Evolutionary conservation across 2,329 filamentous ascomycete genomes (phyloP).

Genomic region (Talaromyces amestolkiae): DNA sequence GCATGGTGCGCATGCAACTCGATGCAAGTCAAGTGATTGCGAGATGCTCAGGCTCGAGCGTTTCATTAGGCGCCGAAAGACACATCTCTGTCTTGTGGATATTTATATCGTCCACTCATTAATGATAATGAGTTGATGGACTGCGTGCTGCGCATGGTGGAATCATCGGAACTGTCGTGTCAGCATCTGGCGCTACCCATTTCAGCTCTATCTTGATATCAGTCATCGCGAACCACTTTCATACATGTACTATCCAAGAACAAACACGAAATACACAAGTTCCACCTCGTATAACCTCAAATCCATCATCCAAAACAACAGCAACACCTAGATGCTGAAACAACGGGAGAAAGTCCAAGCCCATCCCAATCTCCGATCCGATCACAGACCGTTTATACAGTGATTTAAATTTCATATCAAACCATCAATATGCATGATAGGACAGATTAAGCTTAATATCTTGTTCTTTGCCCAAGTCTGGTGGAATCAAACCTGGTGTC

Average conservation of each 20-base stretch:
- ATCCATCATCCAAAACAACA: neutral
- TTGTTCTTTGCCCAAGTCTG: neutral
- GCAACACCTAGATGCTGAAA: neutral
- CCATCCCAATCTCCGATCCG: neutral
- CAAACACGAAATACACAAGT: neutral
- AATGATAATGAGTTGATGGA: too few species aligned
- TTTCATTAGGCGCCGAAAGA: slow-evolving; percentile 5
- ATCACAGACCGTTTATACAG: neutral
- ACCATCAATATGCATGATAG: neutral
- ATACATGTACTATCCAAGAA: neutral
- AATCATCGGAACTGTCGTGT: neutral
- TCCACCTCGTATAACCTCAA: neutral
- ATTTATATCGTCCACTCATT: neutral
- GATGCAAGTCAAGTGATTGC: neutral
- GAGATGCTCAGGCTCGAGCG: neutral
- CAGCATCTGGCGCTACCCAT: neutral
- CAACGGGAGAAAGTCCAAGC: neutral
- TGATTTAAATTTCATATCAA: neutral
- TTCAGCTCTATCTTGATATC: neutral
- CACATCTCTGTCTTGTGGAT: neutral
- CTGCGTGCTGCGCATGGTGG: too few species aligned
- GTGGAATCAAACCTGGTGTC: neutral
- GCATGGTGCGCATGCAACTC: neutral
- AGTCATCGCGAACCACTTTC: neutral
- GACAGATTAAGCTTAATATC: neutral